A percentile compares a stretch with the other conserved stretches of the same genome.
These are phyloP conservation scores for Solanum sejunctum DNA, from an alignment of 257 asterid species.

Conservation along the genomic window DNA sequence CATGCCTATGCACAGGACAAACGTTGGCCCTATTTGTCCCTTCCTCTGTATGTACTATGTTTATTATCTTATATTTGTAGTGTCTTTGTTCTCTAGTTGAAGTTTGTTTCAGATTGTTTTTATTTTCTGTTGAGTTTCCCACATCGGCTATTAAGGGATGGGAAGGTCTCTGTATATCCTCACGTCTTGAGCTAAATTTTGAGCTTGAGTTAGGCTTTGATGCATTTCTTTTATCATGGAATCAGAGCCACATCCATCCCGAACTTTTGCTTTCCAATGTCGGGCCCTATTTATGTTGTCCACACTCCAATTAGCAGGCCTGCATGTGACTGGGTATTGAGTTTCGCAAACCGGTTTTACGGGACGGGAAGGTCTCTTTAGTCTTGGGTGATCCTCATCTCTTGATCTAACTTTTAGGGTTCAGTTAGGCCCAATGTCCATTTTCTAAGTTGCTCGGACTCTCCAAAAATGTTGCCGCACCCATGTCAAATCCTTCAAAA, in stretches of 20 bases:
- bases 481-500: no score
- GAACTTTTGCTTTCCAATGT: background rate
- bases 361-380: background rate
- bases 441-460: background rate
- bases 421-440: background rate
- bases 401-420: background rate
- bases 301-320: background rate
- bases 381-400: background rate
- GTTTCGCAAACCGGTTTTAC: background rate
- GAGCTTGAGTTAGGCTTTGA: background rate
- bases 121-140: background rate
- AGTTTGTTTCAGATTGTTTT: background rate
- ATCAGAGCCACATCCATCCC: background rate
- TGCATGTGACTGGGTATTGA: background rate
- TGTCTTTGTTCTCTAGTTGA: background rate
- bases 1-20: slow-evolving; percentile 96
- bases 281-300: background rate
- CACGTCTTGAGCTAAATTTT: background rate
- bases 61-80: background rate
- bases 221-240: background rate
- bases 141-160: background rate
- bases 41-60: slow-evolving; percentile 65
- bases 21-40: slow-evolving; percentile 88
- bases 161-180: background rate
- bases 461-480: no score